Conservation (phyloP, 345 rosid species). For the Eucalyptus coolabah region DNA sequence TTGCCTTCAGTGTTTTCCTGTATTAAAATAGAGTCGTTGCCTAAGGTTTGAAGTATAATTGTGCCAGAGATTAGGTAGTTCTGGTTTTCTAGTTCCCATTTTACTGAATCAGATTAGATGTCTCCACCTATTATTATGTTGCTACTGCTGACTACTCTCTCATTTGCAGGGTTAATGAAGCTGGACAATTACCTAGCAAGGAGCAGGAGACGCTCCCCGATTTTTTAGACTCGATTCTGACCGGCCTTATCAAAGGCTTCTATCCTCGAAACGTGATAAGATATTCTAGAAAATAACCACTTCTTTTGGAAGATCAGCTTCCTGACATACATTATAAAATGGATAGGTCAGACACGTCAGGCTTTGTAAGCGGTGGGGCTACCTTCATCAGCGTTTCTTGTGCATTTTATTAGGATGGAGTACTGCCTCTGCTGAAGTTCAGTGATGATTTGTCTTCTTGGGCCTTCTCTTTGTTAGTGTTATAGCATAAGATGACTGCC, state of each 20-base stretch:
- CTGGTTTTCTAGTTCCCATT: neutral
- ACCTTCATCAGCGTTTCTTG: neutral
- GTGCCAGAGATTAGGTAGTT: neutral
- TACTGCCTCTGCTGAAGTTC: slow-evolving; percentile 1
- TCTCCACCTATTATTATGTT: neutral
- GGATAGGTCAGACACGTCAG: slow-evolving; percentile 87
- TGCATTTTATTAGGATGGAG: neutral
- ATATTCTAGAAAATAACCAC: slow-evolving; percentile 5
- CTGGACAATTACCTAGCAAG: slow-evolving; percentile 3
- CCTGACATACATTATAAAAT: slow-evolving; percentile 18
- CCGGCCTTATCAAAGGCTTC: slow-evolving; percentile 27
- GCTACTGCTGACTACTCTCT: neutral
- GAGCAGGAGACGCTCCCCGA: slow-evolving; percentile 33
- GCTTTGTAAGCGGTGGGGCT: slow-evolving; percentile 84
- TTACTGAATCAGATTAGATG: neutral
- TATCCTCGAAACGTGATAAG: slow-evolving; percentile 48
- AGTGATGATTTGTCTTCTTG: neutral
- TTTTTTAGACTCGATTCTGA: slow-evolving; percentile 8
- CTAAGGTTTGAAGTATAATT: neutral
- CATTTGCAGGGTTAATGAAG: slow-evolving; percentile 40
- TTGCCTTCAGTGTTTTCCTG: neutral
- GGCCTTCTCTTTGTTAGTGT: neutral
- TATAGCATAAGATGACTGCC: neutral
- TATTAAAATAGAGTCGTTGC: neutral
- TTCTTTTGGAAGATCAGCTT: neutral